Base-by-base conservation (phyloP, 495 filamentous ascomycete genomes). In the Penicillium waksmanii region DNA sequence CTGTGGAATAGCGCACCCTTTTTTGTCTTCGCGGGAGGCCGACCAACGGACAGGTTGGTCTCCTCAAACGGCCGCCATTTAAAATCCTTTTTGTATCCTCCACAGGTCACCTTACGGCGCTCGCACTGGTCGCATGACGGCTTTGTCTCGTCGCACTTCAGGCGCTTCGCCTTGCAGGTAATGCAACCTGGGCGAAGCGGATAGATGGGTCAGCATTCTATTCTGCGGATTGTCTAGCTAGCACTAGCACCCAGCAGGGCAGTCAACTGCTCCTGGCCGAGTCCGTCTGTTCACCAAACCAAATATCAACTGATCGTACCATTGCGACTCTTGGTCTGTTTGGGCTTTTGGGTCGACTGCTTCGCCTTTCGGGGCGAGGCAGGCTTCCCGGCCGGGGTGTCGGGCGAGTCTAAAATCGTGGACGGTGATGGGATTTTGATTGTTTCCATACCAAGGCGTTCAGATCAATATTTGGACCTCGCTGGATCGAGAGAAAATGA, bases 31-130 rank as follows among this genome's bases (percentile, higher is more conserved):
- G 65, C 55, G 46, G 73, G 65, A 19, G 71, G 57, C 9, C 60
- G 59, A 61, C 84, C 87, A 52, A 78, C 76, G n/a, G 71, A 72
- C 57, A 89, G 73, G 52, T 74, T 85, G 50, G 81, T 78, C 65
- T 92, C 90, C 65, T 90, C 90, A 63, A 92, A 91, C 2, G 88
- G 82, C 35, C 88, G 81, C 89, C 90, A 93, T 81, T 92, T 93
- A 76, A 91, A 91, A 66, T 90, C 87, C 71, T 90, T 93, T 67
- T 87, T 90, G 70, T 92, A 93, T 17, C 90, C 90, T 34, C 89
- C 89, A 67, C 90, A 93, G 15, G 74, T 68, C 15, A 92, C 89
- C 55, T 83, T 86, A 25, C 90, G 83, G 54, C 85, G 84, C 40
- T 84, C 77, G 67, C 90, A 92, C 75, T 92, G 89, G 40, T 86